Evolutionary conservation across 176 grass and related monocot species (phyloP).

Genomic region (Avena sativa): DNA sequence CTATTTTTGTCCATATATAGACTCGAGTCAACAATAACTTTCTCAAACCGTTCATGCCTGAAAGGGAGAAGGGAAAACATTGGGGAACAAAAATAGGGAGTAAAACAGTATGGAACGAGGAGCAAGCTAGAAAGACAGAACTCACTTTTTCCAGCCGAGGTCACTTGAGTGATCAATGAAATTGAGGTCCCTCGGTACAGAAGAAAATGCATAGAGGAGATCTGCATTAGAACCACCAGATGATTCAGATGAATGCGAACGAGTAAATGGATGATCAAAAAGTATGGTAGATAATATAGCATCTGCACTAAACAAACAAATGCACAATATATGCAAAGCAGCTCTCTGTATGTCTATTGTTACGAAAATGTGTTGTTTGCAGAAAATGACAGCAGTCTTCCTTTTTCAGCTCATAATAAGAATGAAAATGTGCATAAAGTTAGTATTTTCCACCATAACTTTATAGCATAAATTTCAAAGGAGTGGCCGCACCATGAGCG

Average conservation of each 20-base stretch:
- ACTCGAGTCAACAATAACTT: conserved; percentile 70
- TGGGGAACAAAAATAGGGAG: background rate
- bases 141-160: conserved; percentile 78
- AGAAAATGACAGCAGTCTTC: background rate
- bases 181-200: conserved; percentile 56
- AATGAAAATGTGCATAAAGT: background rate
- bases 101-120: background rate
- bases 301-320: background rate
- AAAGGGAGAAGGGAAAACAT: background rate
- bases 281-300: background rate
- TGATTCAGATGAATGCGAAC: background rate
- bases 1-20: conserved; percentile 63
- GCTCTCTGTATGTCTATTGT: background rate
- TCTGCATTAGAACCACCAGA: conserved; percentile 47
- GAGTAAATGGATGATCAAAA: background rate
- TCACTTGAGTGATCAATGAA: conserved; percentile 75
- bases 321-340: background rate
- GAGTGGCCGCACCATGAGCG: background rate
- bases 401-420: background rate
- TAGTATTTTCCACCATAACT: background rate
- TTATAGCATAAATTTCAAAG: background rate
- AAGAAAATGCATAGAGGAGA: conserved; percentile 67
- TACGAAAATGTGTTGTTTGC: background rate
- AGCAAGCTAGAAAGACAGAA: conserved; percentile 22
- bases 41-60: conserved; percentile 77